Evolutionary conservation across 306 rosid genomes (phyloP).

Genomic region (Acacia crassicarpa): DNA sequence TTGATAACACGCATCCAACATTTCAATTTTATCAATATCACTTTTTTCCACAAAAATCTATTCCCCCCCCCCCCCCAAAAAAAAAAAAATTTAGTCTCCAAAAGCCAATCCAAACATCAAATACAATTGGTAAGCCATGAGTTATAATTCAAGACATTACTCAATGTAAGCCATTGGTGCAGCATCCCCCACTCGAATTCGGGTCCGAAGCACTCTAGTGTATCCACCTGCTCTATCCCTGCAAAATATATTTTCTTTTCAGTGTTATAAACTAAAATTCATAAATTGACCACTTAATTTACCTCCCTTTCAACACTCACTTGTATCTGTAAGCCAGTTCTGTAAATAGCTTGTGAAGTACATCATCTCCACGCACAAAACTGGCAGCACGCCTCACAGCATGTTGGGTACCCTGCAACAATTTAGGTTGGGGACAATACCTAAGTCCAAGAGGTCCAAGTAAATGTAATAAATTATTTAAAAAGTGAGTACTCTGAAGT

Average conservation of each 20-base stretch:
- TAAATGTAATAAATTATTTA: not conserved
- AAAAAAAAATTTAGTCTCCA: too few relatives aligned
- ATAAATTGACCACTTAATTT: slow-evolving; percentile 4
- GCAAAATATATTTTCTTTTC: slow-evolving; percentile 30
- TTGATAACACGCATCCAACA: too few relatives aligned
- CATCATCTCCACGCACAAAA: slow-evolving; percentile 92
- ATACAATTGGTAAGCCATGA: slow-evolving; percentile 12
- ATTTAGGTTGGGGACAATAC: not conserved
- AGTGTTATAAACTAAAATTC: slow-evolving; percentile 19
- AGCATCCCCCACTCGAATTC: slow-evolving; percentile 93
- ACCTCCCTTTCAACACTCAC: slow-evolving; percentile 40
- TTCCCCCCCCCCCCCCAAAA: too few relatives aligned
- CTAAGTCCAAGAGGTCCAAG: slow-evolving; percentile 7
- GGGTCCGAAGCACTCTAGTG: slow-evolving; percentile 89
- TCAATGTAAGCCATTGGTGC: slow-evolving; percentile 99
- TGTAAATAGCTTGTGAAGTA: slow-evolving; percentile 86
- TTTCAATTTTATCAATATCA: too few relatives aligned
- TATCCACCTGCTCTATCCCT: slow-evolving; percentile 96
- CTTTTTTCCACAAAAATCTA: too few relatives aligned
- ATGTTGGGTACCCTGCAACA: slow-evolving; percentile 64
- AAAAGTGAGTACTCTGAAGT: not conserved
- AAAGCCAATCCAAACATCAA: not conserved
- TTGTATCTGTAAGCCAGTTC: slow-evolving; percentile 92
- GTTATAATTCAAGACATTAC: slow-evolving; percentile 45
- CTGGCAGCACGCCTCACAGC: slow-evolving; percentile 86